phyloP scores from a whole-genome alignment of 331 rosid genomes.

The Saraca asoca region DNA sequence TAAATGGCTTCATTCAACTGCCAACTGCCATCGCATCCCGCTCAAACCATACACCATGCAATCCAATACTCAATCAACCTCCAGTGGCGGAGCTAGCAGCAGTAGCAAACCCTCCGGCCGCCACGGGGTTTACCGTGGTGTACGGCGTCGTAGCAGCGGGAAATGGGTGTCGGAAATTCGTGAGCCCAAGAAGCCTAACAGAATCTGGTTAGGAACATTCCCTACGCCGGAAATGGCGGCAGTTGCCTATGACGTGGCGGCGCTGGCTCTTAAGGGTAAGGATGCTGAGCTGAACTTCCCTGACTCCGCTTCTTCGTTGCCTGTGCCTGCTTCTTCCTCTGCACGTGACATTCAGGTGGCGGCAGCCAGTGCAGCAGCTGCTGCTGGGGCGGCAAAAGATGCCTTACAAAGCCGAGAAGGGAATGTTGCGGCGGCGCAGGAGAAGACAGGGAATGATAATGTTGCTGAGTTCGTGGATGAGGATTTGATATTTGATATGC shows the following conservation, averaged over 20 bases:
- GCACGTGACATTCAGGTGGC: constrained; percentile 83
- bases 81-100: constrained; percentile 14
- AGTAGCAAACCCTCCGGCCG: constrained; percentile 36
- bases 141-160: constrained; percentile 76
- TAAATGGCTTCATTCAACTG: constrained; percentile 63
- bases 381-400: constrained; percentile 56
- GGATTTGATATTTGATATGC: constrained; percentile 86
- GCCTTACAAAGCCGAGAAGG: constrained; percentile 29
- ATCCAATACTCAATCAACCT: constrained; percentile 21
- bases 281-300: constrained; percentile 81
- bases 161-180: constrained; percentile 97
- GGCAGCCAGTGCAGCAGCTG: constrained; percentile 68
- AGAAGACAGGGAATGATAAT: not conserved
- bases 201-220: constrained; percentile 93
- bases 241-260: constrained; percentile 88
- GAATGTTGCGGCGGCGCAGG: constrained; percentile 5
- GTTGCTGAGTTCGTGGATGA: constrained; percentile 65
- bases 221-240: constrained; percentile 95
- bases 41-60: constrained; percentile 41
- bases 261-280: constrained; percentile 79
- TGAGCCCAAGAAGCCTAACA: constrained; percentile 79
- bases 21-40: constrained; percentile 36
- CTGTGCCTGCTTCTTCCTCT: constrained; percentile 70
- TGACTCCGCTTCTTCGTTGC: constrained; percentile 71
- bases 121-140: constrained; percentile 71